phyloP scores from a whole-genome alignment of 164 flowering plant species.

The Stephania japonica region DNA sequence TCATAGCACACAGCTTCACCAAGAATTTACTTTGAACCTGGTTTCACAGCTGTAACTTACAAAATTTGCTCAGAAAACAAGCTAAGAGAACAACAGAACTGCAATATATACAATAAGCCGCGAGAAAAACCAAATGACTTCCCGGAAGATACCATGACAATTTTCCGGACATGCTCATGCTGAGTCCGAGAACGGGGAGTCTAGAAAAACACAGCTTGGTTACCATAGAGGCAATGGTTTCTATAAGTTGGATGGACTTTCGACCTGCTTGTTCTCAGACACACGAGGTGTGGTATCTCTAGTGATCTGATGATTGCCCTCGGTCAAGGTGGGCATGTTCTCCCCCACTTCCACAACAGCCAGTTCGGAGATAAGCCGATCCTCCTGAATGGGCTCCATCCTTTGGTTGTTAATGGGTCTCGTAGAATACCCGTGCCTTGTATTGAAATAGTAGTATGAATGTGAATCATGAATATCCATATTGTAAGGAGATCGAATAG shows the following conservation, averaged over 20 bases:
- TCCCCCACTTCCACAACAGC: slow-evolving; percentile 33
- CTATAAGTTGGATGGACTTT: slow-evolving; percentile 48
- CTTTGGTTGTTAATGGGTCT: slow-evolving; percentile 29
- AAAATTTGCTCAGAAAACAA: slow-evolving; percentile 22
- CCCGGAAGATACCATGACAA: background rate
- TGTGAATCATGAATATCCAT: slow-evolving; percentile 29
- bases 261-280: slow-evolving; percentile 35
- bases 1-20: background rate
- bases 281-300: slow-evolving; percentile 18
- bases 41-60: slow-evolving; percentile 20
- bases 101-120: slow-evolving; percentile 30
- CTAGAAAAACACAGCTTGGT: slow-evolving; percentile 11
- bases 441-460: slow-evolving; percentile 33
- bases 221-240: background rate
- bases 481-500: slow-evolving; percentile 38
- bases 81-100: slow-evolving; percentile 5
- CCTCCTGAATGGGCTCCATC: slow-evolving; percentile 42
- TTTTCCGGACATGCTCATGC: slow-evolving; percentile 1
- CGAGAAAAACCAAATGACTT: slow-evolving; percentile 17
- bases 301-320: slow-evolving; percentile 15
- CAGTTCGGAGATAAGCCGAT: slow-evolving; percentile 28
- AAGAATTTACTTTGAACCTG: slow-evolving; percentile 12
- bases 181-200: background rate
- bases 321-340: slow-evolving; percentile 21
- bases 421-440: slow-evolving; percentile 31